Percentiles rank a stretch among this genome's conserved stretches.
Conservation (phyloP, 2,329 filamentous ascomycete species). For the Botrytis fabae region DNA sequence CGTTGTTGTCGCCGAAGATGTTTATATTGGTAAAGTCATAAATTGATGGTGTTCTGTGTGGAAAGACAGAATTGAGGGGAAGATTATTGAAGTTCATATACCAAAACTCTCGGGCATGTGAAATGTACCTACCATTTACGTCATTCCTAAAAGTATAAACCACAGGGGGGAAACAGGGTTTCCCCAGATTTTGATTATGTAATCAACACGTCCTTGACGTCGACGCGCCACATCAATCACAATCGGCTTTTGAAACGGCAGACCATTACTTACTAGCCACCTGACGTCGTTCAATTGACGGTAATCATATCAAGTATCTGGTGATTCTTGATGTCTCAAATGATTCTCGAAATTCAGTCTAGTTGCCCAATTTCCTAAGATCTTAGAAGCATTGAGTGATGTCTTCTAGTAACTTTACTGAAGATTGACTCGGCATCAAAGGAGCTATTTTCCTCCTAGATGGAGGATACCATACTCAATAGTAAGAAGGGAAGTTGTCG, state of each 20-base stretch:
- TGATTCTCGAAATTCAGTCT: neutral
- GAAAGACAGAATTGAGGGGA: neutral
- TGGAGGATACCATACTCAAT: rapidly evolving
- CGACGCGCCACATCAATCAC: neutral
- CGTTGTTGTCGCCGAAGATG: neutral
- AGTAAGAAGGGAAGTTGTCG: neutral
- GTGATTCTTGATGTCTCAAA: neutral
- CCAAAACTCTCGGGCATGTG: neutral
- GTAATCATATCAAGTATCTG: neutral
- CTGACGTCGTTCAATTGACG: neutral
- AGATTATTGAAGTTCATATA: neutral
- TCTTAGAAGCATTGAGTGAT: neutral
- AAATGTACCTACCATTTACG: neutral
- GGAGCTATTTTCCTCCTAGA: neutral
- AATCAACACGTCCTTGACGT: neutral
- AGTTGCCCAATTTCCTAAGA: neutral
- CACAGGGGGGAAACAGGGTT: neutral
- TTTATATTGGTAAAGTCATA: neutral
- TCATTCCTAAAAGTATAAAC: neutral
- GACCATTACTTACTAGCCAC: neutral
- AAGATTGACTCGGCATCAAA: neutral
- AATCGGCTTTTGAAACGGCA: neutral
- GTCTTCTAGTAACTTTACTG: neutral
- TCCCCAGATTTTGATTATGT: constrained; percentile 7
- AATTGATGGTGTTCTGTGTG: neutral